Evolutionary conservation across 352 stramenopile species (phyloP), one percentile per base, ranked within the genome.

Genomic region (Blastocystis sp.): DNA sequence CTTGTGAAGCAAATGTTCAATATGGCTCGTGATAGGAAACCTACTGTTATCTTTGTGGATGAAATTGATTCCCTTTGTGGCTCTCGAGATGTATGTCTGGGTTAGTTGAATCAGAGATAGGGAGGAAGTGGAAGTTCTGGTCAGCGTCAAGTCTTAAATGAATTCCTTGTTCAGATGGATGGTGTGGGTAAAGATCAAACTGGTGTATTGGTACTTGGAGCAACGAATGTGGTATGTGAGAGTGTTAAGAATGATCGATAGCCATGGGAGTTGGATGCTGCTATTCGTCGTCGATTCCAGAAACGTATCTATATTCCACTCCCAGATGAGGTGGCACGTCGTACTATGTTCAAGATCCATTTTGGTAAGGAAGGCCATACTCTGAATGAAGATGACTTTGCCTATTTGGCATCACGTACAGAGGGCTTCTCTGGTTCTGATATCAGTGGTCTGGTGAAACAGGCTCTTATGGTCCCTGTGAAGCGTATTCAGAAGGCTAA

Each of bases 1-100:
- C 90, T 98, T 49, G 96, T 99, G 51, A 96, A 97, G 86, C 98
- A 97, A 78, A 91, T 99, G 14, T 99, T 99, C 89, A 94, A 98
- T 78, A 97, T 99, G 93, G 96, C 96, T 3, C 93, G 95, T 37
- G 93, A 98, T 87, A 93, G 92, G 46, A 89, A 94, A 49, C 93
- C 92, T 11, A 90, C 92, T 56, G 97, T 98, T 65, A 96, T 99
- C 59, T 98, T 98, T 87, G 96, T 99, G 77, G 96, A 99, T 91
- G 96, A 99, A 87, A 95, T 98, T 58, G 95, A 98, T 89, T 94
- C 94, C 7, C 80, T 94, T 1, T 98, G 94, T 88, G 95, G 94
- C 39, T 96, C 91, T 85, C 92, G 95, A 11, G 57, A 86, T 43
- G 57, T 75, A 49, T 11, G 7, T 27, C 12, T 39, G 12, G 2